Evolutionary conservation across 2,329 filamentous ascomycete species (phyloP).

Genomic region (Dothidotthia symphoricarpi): DNA sequence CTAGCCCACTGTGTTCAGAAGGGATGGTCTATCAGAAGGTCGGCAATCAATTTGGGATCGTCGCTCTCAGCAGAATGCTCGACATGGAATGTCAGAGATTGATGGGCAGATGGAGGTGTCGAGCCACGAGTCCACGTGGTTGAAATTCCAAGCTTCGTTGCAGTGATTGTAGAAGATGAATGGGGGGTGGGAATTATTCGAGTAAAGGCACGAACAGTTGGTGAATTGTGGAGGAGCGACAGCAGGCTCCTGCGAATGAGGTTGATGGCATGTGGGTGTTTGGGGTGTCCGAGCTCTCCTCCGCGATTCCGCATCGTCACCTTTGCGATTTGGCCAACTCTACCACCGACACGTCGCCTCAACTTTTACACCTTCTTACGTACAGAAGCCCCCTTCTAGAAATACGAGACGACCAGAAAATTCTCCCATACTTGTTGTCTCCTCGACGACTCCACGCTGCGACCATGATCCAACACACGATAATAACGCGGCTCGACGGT

Average conservation of each 20-base stretch:
- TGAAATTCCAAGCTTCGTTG: too few species aligned
- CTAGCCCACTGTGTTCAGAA: too few species aligned
- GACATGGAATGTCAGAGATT: too few species aligned
- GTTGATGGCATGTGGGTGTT: conserved; percentile 2
- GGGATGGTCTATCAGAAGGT: too few species aligned
- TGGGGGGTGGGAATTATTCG: too few species aligned
- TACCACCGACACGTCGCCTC: conserved; percentile 35
- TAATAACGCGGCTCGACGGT: conserved; percentile 94
- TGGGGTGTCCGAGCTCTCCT: conserved; percentile 19
- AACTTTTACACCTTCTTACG: conserved; percentile 6
- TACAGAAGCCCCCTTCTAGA: conserved; percentile 1
- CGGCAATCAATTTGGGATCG: too few species aligned
- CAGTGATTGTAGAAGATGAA: too few species aligned
- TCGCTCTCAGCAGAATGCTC: too few species aligned
- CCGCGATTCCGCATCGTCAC: conserved; percentile 25
- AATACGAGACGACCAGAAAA: not conserved
- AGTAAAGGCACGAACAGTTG: too few species aligned
- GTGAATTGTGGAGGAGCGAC: too few species aligned
- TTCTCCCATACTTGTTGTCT: not conserved
- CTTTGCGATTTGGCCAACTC: conserved; percentile 12
- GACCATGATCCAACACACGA: conserved; percentile 82
- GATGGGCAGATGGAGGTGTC: too few species aligned
- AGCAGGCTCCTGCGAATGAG: not conserved
- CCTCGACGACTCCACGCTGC: not conserved
- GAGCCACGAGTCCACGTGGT: too few species aligned